Evolutionary conservation across 192 early-diverging fungal genomes (phyloP).

Genomic region (Coemansia sp.): DNA sequence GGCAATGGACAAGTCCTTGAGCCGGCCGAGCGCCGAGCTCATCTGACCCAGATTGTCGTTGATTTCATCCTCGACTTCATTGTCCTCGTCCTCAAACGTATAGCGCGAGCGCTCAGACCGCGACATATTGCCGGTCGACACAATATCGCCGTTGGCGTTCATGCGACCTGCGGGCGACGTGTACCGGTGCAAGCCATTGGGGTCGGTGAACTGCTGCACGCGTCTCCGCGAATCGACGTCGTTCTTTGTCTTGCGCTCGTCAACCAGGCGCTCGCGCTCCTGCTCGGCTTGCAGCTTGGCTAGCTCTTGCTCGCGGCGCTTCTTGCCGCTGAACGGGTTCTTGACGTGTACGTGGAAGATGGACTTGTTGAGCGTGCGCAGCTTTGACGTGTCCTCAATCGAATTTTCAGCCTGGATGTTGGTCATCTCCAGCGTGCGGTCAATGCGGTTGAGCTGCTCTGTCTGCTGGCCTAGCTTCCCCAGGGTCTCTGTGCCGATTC

Average conservation of each 20-base stretch:
- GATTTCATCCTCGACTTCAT: slow-evolving; percentile 67
- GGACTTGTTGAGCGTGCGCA: slow-evolving; percentile 67
- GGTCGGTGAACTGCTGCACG: slow-evolving; percentile 54
- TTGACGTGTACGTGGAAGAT: slow-evolving; percentile 72
- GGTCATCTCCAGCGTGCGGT: slow-evolving; percentile 67
- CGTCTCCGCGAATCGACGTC: slow-evolving; percentile 65
- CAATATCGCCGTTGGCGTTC: slow-evolving; percentile 56
- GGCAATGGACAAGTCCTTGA: slow-evolving; percentile 65
- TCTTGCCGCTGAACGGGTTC: slow-evolving; percentile 69
- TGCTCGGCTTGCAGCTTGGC: slow-evolving; percentile 57
- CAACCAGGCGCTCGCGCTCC: slow-evolving; percentile 23
- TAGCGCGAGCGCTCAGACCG: slow-evolving; percentile 61
- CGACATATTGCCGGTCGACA: slow-evolving; percentile 19
- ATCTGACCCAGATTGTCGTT: slow-evolving; percentile 69
- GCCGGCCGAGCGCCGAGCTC: slow-evolving; percentile 50
- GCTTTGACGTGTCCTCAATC: slow-evolving; percentile 35
- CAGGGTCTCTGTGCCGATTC: slow-evolving; percentile 63
- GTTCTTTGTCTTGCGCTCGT: slow-evolving; percentile 59
- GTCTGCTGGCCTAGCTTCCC: slow-evolving; percentile 68
- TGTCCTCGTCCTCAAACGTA: slow-evolving; percentile 74
- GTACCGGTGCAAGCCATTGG: slow-evolving; percentile 10
- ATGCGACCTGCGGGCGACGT: slow-evolving; percentile 31
- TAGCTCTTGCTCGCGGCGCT: slow-evolving; percentile 63
- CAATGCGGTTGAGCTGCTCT: slow-evolving; percentile 56
- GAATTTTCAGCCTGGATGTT: slow-evolving; percentile 42